Percentiles rank a stretch among this genome's conserved stretches.
Evolutionary conservation across 257 asterid species (phyloP).

Genomic region (Ballota nigra): DNA sequence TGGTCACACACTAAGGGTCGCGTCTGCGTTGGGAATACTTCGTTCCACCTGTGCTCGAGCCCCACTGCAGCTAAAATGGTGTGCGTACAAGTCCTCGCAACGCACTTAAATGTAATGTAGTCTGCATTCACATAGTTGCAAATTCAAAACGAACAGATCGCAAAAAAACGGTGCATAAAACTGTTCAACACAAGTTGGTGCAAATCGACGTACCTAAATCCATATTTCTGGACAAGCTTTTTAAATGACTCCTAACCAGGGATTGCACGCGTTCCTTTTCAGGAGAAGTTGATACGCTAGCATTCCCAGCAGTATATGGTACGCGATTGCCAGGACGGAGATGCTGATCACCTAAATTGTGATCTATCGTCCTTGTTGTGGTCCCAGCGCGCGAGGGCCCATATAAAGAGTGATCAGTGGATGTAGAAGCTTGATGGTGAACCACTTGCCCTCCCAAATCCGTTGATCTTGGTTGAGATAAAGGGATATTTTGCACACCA

Average conservation of each 20-base stretch:
- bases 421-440: conserved; percentile 52
- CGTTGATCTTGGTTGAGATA: conserved; percentile 14
- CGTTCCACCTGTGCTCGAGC: conserved; percentile 33
- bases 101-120: conserved; percentile 48
- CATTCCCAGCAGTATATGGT: conserved; percentile 37
- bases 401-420: conserved; percentile 34
- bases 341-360: conserved; percentile 43
- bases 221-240: conserved; percentile 39
- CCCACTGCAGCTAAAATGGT: conserved; percentile 61
- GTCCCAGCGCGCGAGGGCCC: conserved; percentile 28
- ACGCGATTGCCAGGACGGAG: conserved; percentile 42
- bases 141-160: conserved; percentile 2
- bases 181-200: neutral
- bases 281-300: conserved; percentile 29
- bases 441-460: conserved; percentile 29
- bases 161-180: neutral
- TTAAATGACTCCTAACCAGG: conserved; percentile 40
- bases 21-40: conserved; percentile 32
- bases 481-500: too few species aligned
- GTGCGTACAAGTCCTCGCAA: conserved; percentile 58
- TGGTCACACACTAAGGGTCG: conserved; percentile 32
- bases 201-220: conserved; percentile 32
- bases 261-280: conserved; percentile 45
- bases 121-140: conserved; percentile 38
- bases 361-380: conserved; percentile 27